These are phyloP conservation scores for Triticum dicoccoides DNA, from an alignment of 176 grass and related monocot species.

Conservation along the genomic window DNA sequence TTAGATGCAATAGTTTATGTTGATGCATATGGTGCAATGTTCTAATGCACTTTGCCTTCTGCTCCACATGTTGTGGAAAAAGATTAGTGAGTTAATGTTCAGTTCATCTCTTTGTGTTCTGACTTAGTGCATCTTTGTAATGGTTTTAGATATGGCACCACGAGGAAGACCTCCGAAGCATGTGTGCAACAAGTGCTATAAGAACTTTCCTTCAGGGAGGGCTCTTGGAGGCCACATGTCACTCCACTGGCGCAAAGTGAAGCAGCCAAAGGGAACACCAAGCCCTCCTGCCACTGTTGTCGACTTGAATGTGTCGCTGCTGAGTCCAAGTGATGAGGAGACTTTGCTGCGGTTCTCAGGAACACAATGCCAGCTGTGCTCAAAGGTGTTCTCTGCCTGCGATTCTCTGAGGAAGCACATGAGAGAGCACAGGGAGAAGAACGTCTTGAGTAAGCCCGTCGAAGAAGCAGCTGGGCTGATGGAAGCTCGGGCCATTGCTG, in stretches of 20 bases:
- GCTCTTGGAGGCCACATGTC: slow-evolving; percentile 62
- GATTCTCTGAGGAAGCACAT: slow-evolving; percentile 7
- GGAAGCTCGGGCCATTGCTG: not conserved
- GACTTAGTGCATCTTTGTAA: not conserved
- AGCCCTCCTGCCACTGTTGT: not conserved
- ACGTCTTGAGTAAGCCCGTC: not conserved
- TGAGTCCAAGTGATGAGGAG: slow-evolving; percentile 19
- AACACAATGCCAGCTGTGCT: slow-evolving; percentile 19
- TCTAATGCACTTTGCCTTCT: not conserved
- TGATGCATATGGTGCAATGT: not conserved
- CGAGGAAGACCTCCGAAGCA: slow-evolving; percentile 25
- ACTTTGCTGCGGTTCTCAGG: not conserved
- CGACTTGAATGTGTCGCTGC: not conserved
- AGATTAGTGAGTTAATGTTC: not conserved
- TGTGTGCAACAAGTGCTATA: slow-evolving; percentile 36
- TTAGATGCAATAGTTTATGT: not conserved
- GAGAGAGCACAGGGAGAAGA: slow-evolving; percentile 10
- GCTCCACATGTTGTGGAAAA: not conserved
- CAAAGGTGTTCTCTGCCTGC: slow-evolving; percentile 27
- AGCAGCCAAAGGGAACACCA: slow-evolving; percentile 16
- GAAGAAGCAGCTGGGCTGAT: slow-evolving; percentile 20
- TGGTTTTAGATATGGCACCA: slow-evolving; percentile 24
- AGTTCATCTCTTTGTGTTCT: slow-evolving; percentile 5
- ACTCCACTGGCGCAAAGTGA: slow-evolving; percentile 13
- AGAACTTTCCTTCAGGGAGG: slow-evolving; percentile 42